phyloP scores from a whole-genome alignment of 768 basidiomycete species.

The Clathrus columnatus region DNA sequence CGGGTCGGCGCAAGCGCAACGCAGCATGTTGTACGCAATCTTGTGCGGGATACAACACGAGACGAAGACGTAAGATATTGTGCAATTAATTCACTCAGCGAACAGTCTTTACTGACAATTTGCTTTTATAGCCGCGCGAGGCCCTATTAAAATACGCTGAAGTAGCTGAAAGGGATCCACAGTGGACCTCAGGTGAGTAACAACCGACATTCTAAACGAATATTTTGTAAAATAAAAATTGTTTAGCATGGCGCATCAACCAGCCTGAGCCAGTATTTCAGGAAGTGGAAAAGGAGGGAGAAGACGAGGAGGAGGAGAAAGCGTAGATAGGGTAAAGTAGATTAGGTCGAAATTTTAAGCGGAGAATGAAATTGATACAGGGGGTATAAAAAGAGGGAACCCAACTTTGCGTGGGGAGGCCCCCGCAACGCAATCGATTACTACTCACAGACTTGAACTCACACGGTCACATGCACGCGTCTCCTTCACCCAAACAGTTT shows the following conservation, averaged over 20 bases:
- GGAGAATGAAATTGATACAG: slow-evolving; percentile 37
- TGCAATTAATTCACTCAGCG: slow-evolving; percentile 17
- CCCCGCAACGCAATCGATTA: slow-evolving; percentile 13
- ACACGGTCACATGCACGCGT: slow-evolving; percentile 13
- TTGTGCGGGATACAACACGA: slow-evolving; percentile 83
- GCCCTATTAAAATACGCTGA: slow-evolving; percentile 91
- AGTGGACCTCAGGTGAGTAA: slow-evolving; percentile 75
- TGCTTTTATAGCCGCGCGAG: slow-evolving; percentile 84
- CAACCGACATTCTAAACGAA: slow-evolving; percentile 1
- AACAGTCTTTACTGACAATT: slow-evolving; percentile 14
- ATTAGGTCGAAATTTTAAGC: slow-evolving; percentile 15
- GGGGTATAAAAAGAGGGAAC: slow-evolving; percentile 10
- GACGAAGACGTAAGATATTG: slow-evolving; percentile 84
- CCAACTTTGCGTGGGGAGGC: slow-evolving; percentile 4
- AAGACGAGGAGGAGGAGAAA: slow-evolving; percentile 43
- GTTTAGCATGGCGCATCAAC: slow-evolving; percentile 72
- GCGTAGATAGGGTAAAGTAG: slow-evolving; percentile 18
- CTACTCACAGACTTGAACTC: slow-evolving; percentile 45
- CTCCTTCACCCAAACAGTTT: slow-evolving; percentile 9
- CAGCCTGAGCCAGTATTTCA: slow-evolving; percentile 85
- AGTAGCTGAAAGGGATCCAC: slow-evolving; percentile 64
- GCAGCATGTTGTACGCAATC: slow-evolving; percentile 90
- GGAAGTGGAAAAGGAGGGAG: slow-evolving; percentile 44
- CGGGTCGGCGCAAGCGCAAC: slow-evolving; percentile 95
- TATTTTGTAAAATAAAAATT: background rate